A percentile compares a stretch with the other conserved stretches of the same genome.
phyloP scores from a whole-genome alignment of 2,329 filamentous ascomycete genomes.

The Parastagonospora avenae region DNA sequence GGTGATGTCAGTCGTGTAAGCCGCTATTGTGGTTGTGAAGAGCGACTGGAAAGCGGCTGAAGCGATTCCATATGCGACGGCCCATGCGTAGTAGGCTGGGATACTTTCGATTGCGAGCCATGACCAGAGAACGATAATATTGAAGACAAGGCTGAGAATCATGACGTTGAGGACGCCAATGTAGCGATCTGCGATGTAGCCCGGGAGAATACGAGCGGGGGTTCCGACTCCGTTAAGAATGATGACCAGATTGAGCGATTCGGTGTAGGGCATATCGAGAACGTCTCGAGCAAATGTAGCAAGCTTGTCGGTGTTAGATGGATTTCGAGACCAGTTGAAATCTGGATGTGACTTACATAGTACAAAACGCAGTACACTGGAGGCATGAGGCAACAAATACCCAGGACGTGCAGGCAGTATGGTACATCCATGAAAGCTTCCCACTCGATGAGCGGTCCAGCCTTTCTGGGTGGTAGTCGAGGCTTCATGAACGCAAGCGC shows the following conservation, averaged over 20 bases:
- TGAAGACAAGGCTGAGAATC: constrained; percentile 55
- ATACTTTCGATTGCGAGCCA: constrained; percentile 64
- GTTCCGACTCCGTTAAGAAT: constrained; percentile 63
- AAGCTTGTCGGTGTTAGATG: constrained; percentile 21
- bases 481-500: constrained; percentile 51
- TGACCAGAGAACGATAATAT: constrained; percentile 53
- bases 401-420: constrained; percentile 57
- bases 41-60: constrained; percentile 50
- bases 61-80: constrained; percentile 66
- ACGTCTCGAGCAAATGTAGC: constrained; percentile 45
- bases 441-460: constrained; percentile 61
- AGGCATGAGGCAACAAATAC: constrained; percentile 55
- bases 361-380: constrained; percentile 65
- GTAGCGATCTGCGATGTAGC: constrained; percentile 60
- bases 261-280: constrained; percentile 54
- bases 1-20: constrained; percentile 33
- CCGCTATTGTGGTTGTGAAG: constrained; percentile 50
- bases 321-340: neutral
- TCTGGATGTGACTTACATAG: constrained; percentile 52
- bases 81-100: constrained; percentile 65
- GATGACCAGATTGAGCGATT: constrained; percentile 62
- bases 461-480: constrained; percentile 55
- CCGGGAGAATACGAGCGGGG: constrained; percentile 58
- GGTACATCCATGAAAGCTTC: constrained; percentile 62
- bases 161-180: constrained; percentile 67